Base-by-base conservation (phyloP, 1,284 basidiomycete genomes). In the Ustilago hordei region DNA sequence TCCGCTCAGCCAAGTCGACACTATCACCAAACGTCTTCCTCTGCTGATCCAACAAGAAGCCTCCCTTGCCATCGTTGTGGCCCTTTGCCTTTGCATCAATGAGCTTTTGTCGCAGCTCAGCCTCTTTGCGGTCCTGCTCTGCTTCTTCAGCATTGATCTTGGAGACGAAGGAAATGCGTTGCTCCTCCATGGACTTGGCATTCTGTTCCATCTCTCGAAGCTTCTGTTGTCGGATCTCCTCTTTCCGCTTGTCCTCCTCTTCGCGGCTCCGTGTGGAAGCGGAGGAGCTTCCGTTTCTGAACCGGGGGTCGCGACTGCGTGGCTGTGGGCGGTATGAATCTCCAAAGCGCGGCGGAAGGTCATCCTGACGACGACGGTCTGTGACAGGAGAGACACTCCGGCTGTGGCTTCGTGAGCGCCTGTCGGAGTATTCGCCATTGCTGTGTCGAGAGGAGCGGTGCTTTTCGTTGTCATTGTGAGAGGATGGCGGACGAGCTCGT, bases 121-220 rank as follows among this genome's bases (percentile, higher is more conserved):
- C 81, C 28, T 85, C 84, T n/a, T 59, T 57, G 23, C 57, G 60
- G 11, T 65, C 57, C 56, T 80, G 75, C 28, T 66, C 69, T 1
- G 60, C 59, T 48, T 85, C 84, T 23, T 81, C 66, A 2, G 65
- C 70, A 19, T 73, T 69, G 45, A 85, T 75, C 50, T 75, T 76
- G 17, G 60, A 58, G 12, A 85, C 60, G 54, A 79, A 77, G 5
- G 75, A 74, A 47, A 55, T 59, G n/a, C 93, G 90, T 62, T 93
- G 91, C 1, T 85, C 83, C 43, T 89, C 89, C 88, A 95, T 89
- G 17, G 87, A 85, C 32, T 88, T 86, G 1, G 95, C 95, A 74
- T 92, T 90, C 1, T 89, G 86, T 32, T 91, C 88, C 95, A 98
- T 97, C 11, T 93, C 92, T 0, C 93, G 94, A 19, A 98, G 89